Percentiles rank a stretch among this genome's conserved stretches.
phyloP scores from a whole-genome alignment of 78 protist genomes.

The Dictyostelium citrinum region DNA sequence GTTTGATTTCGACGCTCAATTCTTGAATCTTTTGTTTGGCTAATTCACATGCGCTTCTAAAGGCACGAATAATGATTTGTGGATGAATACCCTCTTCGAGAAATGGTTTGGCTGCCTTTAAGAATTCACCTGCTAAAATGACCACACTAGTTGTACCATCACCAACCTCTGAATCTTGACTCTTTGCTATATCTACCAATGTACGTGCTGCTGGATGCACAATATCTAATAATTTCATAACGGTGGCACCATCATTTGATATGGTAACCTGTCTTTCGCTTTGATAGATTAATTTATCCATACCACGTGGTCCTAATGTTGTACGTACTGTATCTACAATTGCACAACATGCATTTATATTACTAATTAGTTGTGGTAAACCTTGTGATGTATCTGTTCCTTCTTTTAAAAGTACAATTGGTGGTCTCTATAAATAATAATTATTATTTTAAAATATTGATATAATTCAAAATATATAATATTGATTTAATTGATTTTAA shows the following conservation, averaged over 20 bases:
- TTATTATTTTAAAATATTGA: too few relatives aligned
- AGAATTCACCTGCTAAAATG: constrained; percentile 97
- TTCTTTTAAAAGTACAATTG: constrained; percentile 97
- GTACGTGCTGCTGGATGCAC: constrained; percentile 99
- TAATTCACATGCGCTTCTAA: constrained; percentile 86
- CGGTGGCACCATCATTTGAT: constrained; percentile 99
- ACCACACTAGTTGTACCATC: constrained; percentile 99
- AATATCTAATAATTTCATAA: constrained; percentile 98
- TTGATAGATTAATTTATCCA: constrained; percentile 95
- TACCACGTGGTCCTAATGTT: constrained; percentile 94
- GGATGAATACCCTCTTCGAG: constrained; percentile 99
- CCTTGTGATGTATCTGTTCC: constrained; percentile 99
- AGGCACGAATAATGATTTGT: constrained; percentile 95
- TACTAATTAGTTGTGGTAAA: constrained; percentile 95
- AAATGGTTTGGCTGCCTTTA: constrained; percentile 95
- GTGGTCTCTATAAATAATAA: constrained; percentile 81
- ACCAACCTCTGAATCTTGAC: constrained; percentile 99
- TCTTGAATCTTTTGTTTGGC: constrained; percentile 73
- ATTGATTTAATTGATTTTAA: too few relatives aligned
- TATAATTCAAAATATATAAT: too few relatives aligned
- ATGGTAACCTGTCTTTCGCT: constrained; percentile 88
- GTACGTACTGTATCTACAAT: constrained; percentile 89
- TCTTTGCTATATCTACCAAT: constrained; percentile 98
- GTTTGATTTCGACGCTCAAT: constrained; percentile 31
- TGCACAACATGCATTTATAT: constrained; percentile 98